Base-by-base conservation (phyloP, 176 grass and related monocot genomes). In the Lolium multiflorum region DNA sequence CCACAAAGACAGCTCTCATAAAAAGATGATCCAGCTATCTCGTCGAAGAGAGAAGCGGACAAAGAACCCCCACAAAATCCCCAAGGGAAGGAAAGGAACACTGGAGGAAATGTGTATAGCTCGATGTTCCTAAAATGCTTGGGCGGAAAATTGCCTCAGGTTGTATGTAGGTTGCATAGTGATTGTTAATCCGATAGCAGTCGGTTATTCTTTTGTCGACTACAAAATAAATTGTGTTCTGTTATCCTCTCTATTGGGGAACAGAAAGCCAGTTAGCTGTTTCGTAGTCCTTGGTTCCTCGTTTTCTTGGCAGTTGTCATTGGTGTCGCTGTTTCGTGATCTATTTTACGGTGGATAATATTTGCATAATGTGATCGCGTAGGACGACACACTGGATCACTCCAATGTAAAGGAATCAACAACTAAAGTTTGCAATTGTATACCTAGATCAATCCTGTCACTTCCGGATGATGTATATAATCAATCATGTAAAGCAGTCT, bases 81-180 rank as follows among this genome's bases (percentile, higher is more conserved):
- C 3, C 21, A 81, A 26, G n/a, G 35, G 83, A 71, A 35, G 31
- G 31, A 43, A 5, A 86, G 79, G 89, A 86, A 86, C 24, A 57
- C 74, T 66, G 56, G 71, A 92, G 51, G 43, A 51, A 84, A 71
- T 55, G 60, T 88, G 81, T 77, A 88, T 81, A 65, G 37, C 84
- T 87, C 60, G 81, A 72, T 62, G 75, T 72, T 83, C 81, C 58
- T 71, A 39, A 88, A 85, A 72, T 83, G 78, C 79, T 89, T 60
- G 41, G 67, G 68, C 80, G 76, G 83, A 90, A 83, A 90, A 76
- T 84, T 44, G 67, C 87, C 76, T 86, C 31, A 41, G 35, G 59
- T 67, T 91, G 83, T 94, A 89, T 86, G 84, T 89, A 92, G 85
- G 68, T 85, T 77, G 70, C 75, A 20, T 54, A 81, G 59, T 80